A percentile compares a stretch with the other conserved stretches of the same genome.
Conservation (phyloP, 306 rosid species). For the Cucurbita argyrosperma region DNA sequence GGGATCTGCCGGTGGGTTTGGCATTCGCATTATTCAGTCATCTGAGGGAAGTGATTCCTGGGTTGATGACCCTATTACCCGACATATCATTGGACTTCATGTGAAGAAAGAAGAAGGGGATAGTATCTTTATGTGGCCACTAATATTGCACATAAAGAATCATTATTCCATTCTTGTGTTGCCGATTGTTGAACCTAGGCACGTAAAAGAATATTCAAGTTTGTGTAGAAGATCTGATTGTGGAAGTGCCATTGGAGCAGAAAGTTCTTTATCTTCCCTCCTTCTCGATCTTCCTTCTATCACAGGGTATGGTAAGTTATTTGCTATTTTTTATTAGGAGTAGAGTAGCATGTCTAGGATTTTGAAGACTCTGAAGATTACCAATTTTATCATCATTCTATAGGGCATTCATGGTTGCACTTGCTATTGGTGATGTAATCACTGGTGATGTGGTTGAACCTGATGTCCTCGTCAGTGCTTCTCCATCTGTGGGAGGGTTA, state of each 20-base stretch:
- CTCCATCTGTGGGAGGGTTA: conserved; percentile 90
- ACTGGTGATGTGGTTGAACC: conserved; percentile 66
- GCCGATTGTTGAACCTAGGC: conserved; percentile 73
- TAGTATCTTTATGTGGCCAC: conserved; percentile 65
- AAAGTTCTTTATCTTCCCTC: conserved; percentile 67
- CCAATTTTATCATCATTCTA: conserved; percentile 14
- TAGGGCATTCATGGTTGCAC: conserved; percentile 82
- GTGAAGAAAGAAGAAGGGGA: conserved; percentile 36
- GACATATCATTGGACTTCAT: conserved; percentile 57
- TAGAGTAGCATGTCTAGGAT: conserved; percentile 4
- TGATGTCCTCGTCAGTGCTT: conserved; percentile 53
- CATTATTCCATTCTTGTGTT: conserved; percentile 44
- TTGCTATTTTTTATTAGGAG: conserved; percentile 13
- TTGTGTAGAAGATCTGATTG: conserved; percentile 66
- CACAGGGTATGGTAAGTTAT: conserved; percentile 95
- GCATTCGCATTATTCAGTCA: conserved; percentile 53
- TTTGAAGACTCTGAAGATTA: neutral
- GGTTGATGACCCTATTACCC: conserved; percentile 89
- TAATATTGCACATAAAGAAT: conserved; percentile 61
- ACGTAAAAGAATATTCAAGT: conserved; percentile 45
- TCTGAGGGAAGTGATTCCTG: conserved; percentile 79
- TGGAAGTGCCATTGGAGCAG: conserved; percentile 59
- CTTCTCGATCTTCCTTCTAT: conserved; percentile 77
- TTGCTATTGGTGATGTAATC: conserved; percentile 79
- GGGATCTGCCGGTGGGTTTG: conserved; percentile 67